Evolutionary conservation across 805 yeast genomes (phyloP).

Genomic region (Tetrapisispora fleetii): DNA sequence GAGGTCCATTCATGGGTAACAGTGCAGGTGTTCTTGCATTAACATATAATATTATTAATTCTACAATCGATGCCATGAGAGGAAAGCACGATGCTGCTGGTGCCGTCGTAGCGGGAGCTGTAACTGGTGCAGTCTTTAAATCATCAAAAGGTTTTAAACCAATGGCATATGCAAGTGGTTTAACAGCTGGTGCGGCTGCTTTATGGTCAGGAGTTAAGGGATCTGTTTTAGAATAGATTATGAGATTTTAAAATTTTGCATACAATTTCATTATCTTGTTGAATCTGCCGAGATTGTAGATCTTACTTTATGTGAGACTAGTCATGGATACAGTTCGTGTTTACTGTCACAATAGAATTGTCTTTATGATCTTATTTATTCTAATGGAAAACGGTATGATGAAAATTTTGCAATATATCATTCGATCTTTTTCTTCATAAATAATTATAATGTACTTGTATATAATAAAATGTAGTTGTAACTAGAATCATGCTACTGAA

Average conservation of each 20-base stretch:
- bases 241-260: neutral
- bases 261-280: neutral
- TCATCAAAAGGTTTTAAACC: conserved; percentile 78
- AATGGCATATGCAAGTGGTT: conserved; percentile 74
- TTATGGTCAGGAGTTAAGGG: conserved; percentile 81
- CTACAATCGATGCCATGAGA: conserved; percentile 67
- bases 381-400: neutral
- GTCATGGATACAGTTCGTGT: neutral
- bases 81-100: conserved; percentile 83
- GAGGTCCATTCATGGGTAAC: conserved; percentile 95
- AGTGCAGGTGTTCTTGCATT: conserved; percentile 90
- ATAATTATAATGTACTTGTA: conserved; percentile 2
- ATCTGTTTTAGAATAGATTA: conserved; percentile 10
- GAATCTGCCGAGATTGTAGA: neutral
- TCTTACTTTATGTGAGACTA: neutral
- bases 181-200: conserved; percentile 86
- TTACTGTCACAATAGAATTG: neutral
- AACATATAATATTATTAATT: conserved; percentile 76
- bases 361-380: neutral
- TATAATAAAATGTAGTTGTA: conserved; percentile 1
- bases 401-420: neutral
- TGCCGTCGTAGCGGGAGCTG: conserved; percentile 79
- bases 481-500: neutral
- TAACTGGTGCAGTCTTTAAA: conserved; percentile 86
- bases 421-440: neutral